Evolutionary conservation across 2,329 filamentous ascomycete species (phyloP), one percentile per base, ranked within the genome.

Genomic region (Chaetomiaceae sp.): DNA sequence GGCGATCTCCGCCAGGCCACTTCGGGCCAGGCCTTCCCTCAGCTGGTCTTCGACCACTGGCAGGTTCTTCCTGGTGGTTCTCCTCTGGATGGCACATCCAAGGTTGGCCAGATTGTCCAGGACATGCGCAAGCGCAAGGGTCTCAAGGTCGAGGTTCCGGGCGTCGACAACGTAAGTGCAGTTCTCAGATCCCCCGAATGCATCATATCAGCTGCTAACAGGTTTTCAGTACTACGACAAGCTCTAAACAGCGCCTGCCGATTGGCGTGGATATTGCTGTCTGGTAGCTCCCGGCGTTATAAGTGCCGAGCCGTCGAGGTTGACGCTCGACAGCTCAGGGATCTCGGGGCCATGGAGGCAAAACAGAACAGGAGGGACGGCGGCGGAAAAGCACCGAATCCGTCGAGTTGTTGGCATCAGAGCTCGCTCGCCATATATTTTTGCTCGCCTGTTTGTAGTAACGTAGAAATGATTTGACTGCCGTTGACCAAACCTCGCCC

Each of bases 21-120:
- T 62, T 86, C 84, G 68, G 93, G 93, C 66, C 93, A 98, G 80
- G 93, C 93, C 67, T 98, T 98, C 89, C 93, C 93, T 65, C 90
- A 96, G 76, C 86, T 85, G 64, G 89, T 98, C 65, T 98, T 98
- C 76, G 91, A 97, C 73, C 93, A 98, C 79, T 98, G 90, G 89
- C 86, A 95, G 76, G 76, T 93, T 63, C 83, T 97, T 61, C 88
- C 90, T 62, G 91, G 91, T 83, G 93, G 93, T 64, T 93, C 86
- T 61, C 84, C 88, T 60, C 81, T 96, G 65, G 91, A 98, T 74
- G 59, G 72, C 68, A 84, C 82, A 65, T 82, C 81, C 66, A 88
- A 90, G 81, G 79, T 85, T 63, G 93, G 90, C 69, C 71, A 80
- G 68, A 78, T 96, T 63, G 88, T 97, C 62, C 75, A 78, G 68